Percentiles rank a stretch among this genome's conserved stretches.
Conservation (phyloP, 345 rosid genomes). For the Cardamine resedifolia region DNA sequence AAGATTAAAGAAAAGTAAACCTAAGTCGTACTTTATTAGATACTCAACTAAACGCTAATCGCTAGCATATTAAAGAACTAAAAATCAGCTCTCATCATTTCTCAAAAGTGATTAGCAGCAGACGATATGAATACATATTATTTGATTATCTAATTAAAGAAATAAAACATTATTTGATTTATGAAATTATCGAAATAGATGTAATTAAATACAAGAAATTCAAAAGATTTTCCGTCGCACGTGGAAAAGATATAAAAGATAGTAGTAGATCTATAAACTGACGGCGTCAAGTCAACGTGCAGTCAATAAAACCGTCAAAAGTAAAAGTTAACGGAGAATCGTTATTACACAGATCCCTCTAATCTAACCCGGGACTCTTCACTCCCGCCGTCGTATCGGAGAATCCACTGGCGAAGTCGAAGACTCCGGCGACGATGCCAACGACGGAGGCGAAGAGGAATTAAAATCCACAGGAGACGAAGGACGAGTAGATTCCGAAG, state of each 20-base stretch:
- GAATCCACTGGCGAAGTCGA: conserved; percentile 31
- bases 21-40: not conserved
- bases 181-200: not conserved
- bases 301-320: conserved; percentile 35
- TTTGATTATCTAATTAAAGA: not conserved
- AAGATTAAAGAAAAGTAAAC: not conserved
- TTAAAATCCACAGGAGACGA: conserved; percentile 37
- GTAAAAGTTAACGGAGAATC: conserved; percentile 37
- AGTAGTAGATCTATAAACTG: conserved; percentile 33
- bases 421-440: conserved; percentile 23
- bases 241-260: conserved; percentile 29
- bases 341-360: conserved; percentile 25
- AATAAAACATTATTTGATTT: not conserved
- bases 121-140: not conserved
- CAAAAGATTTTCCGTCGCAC: conserved; percentile 14
- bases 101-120: not conserved
- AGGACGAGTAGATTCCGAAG: conserved; percentile 47
- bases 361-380: conserved; percentile 38
- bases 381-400: conserved; percentile 24
- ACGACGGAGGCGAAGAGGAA: conserved; percentile 33
- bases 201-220: conserved; percentile 18
- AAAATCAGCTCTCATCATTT: not conserved
- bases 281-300: conserved; percentile 37
- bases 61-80: not conserved
- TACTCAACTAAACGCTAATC: not conserved